Evolutionary conservation across 148 eudicot genomes (phyloP), one percentile per base, ranked within the genome.

Genomic region (Rhododendron henanense): DNA sequence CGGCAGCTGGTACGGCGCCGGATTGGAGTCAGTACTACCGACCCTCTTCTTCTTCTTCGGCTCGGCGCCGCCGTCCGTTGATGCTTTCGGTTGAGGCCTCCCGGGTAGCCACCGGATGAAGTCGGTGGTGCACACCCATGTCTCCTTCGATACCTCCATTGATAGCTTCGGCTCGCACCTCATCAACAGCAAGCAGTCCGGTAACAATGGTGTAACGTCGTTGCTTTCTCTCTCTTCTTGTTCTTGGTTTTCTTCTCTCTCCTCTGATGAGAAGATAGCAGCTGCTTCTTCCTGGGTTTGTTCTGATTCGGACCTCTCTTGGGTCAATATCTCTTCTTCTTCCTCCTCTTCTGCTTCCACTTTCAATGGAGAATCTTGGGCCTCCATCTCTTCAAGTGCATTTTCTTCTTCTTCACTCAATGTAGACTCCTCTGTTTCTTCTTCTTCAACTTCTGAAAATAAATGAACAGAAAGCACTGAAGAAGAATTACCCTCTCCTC

Each of bases 141-240:
- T 96, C 83, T 96, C 99, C 78, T 94, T 93, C 1, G 97, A 96
- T 2, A 96, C 99, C 82, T 96, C 99, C 99, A 96, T 96, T 15
- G 99, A 96, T 10, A 96, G 88, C 88, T 96, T 96, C 0, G 98
- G 98, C 86, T 96, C 99, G 63, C 93, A 93, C 93, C 92, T 93
- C 99, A 96, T 96, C 18, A 96, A 73, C 50, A 96, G 87, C 85
- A 96, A 90, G 90, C 99, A 96, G 78, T 96, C 99, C n/a, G 99
- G 99, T 13, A 71, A 71, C 88, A 96, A 86, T 16, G 59, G 87
- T n/a, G 87, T 25, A 7, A 37, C 10, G 31, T 16, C 13, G 39
- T 41, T 41, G 45, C 81, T 63, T 18, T 67, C 85, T 65, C 76
- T 77, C 28, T 77, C 69, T 63, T 63, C 73, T 10, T 9, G 10